Percentiles rank a stretch among this genome's conserved stretches.
Conservation (phyloP, 2,329 filamentous ascomycete genomes). For the Curvularia verruculosa region DNA sequence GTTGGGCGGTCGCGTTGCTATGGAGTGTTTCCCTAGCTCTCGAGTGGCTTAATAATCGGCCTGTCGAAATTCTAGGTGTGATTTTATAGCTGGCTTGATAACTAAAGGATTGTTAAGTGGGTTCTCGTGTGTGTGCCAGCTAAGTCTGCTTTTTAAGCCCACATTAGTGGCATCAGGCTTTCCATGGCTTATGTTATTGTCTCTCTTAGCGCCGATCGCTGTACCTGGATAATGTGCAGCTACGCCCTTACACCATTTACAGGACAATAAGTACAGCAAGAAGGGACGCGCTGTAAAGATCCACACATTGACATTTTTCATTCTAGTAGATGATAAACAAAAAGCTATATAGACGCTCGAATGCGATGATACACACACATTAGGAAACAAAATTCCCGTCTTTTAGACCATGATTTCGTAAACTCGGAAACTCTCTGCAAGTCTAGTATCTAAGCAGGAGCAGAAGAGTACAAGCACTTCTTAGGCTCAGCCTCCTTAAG, state of each 20-base stretch:
- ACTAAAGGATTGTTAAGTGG: background rate
- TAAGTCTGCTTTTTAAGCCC: background rate
- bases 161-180: background rate
- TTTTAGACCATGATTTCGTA: slow-evolving; percentile 5
- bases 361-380: slow-evolving; percentile 8
- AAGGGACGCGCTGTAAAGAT: background rate
- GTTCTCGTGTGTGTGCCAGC: background rate
- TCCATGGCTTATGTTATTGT: background rate
- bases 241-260: background rate
- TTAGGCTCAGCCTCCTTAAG: slow-evolving; percentile 13
- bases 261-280: slow-evolving; percentile 1
- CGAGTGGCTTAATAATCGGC: too few species aligned
- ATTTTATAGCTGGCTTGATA: background rate
- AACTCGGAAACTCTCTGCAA: background rate
- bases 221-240: background rate
- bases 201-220: background rate
- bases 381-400: slow-evolving; percentile 4
- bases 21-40: too few species aligned
- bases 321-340: slow-evolving; percentile 7
- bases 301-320: slow-evolving; percentile 3
- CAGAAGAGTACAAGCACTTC: slow-evolving; percentile 15
- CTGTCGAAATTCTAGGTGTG: too few species aligned
- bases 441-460: slow-evolving; percentile 8
- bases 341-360: slow-evolving; percentile 10
- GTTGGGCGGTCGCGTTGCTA: too few species aligned